Base-by-base conservation (phyloP, 164 flowering plant genomes). In the Vitis cinerea region DNA sequence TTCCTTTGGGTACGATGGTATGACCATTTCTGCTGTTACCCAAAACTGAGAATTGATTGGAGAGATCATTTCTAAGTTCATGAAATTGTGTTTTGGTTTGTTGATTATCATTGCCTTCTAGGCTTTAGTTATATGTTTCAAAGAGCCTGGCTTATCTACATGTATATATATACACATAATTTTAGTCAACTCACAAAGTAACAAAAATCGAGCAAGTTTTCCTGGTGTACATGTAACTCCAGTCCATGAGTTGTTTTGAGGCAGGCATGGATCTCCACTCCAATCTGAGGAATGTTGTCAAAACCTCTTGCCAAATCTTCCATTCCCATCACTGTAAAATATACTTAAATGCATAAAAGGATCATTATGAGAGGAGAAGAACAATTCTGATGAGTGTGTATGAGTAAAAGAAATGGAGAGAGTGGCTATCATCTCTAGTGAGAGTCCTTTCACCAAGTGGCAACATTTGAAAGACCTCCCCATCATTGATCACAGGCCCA, bases 231-330 rank as follows among this genome's bases (percentile, higher is more conserved):
- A 96, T 5, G 76, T 69, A 55, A 96, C 86, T 64, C 99, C 98
- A 2, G 88, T 88, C 99, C 99, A 93, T 49, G 94, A 77, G 66
- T 89, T 69, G 55, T 74, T 69, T 17, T 6, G 47, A 48, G 97
- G 99, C 67, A 90, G 69, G 77, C 97, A 96, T n/a, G 99, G 98
- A 80, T 96, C 97, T 8, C 97, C 98, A 9, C 54, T 73, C 99
- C 99, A 96, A 78, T 93, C 97, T 0, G 79, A 4, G 97, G 97
- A 11, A 83, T 87, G 68, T 88, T 86, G 54, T 75, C 64, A 7
- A 93, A 76, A 68, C 80, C 71, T 82, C 79, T 85, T 27, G 83
- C 85, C 14, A 93, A 16, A 0, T 83, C 85, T 63, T 86, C 81
- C 94, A 96, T 87, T 29, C 83, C 93, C 80, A 69, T 49, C 71